Base-by-base conservation (phyloP, 2,329 filamentous ascomycete species). In the Dendrostoma leiphaemia region DNA sequence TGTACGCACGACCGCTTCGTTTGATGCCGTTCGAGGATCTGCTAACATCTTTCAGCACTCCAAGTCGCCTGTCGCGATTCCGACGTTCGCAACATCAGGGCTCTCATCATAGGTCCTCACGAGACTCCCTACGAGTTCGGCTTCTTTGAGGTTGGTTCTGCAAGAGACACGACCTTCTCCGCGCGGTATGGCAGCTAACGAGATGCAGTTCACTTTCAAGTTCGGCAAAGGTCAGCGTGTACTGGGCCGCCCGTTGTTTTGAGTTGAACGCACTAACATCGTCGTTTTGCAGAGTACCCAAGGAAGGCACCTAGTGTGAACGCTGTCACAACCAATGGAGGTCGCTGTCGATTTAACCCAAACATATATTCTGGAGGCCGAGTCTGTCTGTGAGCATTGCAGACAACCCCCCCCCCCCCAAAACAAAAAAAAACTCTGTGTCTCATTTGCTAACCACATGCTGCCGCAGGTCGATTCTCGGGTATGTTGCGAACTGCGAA, bases 101-200 rank as follows among this genome's bases (percentile, higher is more conserved):
- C 92, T 46, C 72, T 97, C 60, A 93, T 97, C 64, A 84, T 97
- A 61, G 94, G 94, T 0, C 93, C 94, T 23, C 91, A 93, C 60
- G 92, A 94, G 63, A 96, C 92, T 1, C 92, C 93, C 0, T 99
- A 99, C 70, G 92, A 97, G 70, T 97, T 95, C 67, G 94, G 94
- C 3, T 97, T 97, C 74, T 97, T 96, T 67, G 91, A 97, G 80
- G 91, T 94, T 69, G 56, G 78, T 67, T 7, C 5, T 19, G n/a
- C 17, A 19, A 17, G 17, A 10, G 49, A 8, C 21, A 19, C 26
- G 28, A 40, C 10, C 31, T 4, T 19, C 45, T n/a, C 8, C 3
- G 32, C 28, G 19, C 35, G 15, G 4, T 26, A 31, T 6, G 47
- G 63, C 38, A 53, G 67, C 75, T 59, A 73, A 58, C 44, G 32